Base-by-base conservation (phyloP, 768 basidiomycete genomes). In the Brasilioporus rufonigricans region DNA sequence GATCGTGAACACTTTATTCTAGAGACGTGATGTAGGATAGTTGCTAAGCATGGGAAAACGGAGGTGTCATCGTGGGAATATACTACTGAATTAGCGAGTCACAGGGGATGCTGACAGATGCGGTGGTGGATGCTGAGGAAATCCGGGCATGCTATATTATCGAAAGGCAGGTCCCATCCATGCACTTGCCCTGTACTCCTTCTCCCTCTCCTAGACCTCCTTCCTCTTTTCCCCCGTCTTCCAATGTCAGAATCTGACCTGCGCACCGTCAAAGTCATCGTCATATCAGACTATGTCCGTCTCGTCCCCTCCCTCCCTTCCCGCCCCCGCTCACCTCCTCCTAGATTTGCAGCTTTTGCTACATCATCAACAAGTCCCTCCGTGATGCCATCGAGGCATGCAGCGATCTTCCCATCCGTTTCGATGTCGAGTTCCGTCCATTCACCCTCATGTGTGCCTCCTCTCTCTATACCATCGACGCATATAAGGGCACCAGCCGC, bases 1-100 rank as follows among this genome's bases (percentile, higher is more conserved):
- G 14, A 62, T 81, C 24, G 67, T 82, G 57, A 73, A 80, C 58
- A 64, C 76, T n/a, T 73, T 80, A 36, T 80, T 82, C 65, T 82
- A 68, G 57, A 39, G 36, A 23, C 10, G 14, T 23, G 27, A 33
- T 50, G 50, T 64, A 57, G 50, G 41, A 48, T 52, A 54, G 50
- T 62, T 53, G 48, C 44, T 62, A 48, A 50, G 52, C 54, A 62
- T 68, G 66, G 23, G 63, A 66, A 58, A 23, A 31, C 1, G 43
- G 44, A 33, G 44, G 44, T 16, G n/a, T 63, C 5, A 39, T 31
- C 44, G 65, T 70, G 66, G 32, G 59, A 69, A 59, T 51, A 9
- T 18, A 55, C 35, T 71, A 48, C 70, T 36, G 8, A 52, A 68
- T 46, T 1, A 29, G 47, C 2, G 12, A 19, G 53, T 46, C 48